phyloP scores from a whole-genome alignment of 2,329 filamentous ascomycete species.

The Escovopsis sp. region DNA sequence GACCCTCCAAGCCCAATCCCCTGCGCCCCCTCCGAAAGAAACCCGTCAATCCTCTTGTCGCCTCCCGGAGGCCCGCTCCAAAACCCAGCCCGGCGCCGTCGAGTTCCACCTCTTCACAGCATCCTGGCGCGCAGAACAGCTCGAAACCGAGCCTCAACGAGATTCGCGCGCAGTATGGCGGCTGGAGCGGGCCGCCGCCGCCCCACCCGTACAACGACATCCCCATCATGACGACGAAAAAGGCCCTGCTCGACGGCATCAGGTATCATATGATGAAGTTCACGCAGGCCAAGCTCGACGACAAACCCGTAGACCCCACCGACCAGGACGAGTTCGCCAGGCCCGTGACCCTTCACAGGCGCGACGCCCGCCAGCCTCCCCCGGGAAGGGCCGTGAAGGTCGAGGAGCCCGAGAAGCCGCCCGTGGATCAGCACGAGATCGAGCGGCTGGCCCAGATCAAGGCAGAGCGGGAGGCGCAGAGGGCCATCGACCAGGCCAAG shows the following conservation, averaged over 20 bases:
- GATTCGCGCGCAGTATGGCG: slow-evolving; percentile 32
- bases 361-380: slow-evolving; percentile 61
- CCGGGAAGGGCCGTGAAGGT: slow-evolving; percentile 50
- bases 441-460: slow-evolving; percentile 54
- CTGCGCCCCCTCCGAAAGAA: slow-evolving; percentile 26
- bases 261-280: slow-evolving; percentile 84
- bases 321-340: slow-evolving; percentile 69
- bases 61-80: slow-evolving; percentile 32
- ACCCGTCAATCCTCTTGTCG: slow-evolving; percentile 47
- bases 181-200: slow-evolving; percentile 41
- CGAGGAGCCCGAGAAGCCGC: slow-evolving; percentile 35
- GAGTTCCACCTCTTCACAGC: slow-evolving; percentile 7
- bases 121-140: slow-evolving; percentile 13
- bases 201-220: slow-evolving; percentile 35
- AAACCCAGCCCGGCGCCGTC: slow-evolving; percentile 11
- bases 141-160: slow-evolving; percentile 24
- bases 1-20: slow-evolving; percentile 20
- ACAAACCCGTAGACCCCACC: slow-evolving; percentile 52
- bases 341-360: slow-evolving; percentile 76
- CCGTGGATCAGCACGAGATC: slow-evolving; percentile 41
- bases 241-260: slow-evolving; percentile 60
- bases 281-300: slow-evolving; percentile 37
- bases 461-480: slow-evolving; percentile 71
- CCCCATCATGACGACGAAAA: slow-evolving; percentile 72
- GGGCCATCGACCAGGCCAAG: slow-evolving; percentile 76